These are phyloP conservation scores for Handroanthus guayacan DNA, from an alignment of 257 asterid species.

Conservation along the genomic window DNA sequence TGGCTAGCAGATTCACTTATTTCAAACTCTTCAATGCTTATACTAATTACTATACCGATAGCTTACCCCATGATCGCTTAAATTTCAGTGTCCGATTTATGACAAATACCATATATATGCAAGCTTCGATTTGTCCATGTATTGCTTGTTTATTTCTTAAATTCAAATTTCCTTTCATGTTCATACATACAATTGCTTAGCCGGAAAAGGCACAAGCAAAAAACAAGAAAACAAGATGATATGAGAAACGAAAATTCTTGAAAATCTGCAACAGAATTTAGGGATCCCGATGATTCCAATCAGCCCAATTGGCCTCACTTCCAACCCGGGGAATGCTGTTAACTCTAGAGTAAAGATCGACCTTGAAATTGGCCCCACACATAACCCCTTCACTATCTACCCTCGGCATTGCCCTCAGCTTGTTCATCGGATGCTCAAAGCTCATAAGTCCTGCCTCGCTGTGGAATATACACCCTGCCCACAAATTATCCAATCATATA, in stretches of 20 bases:
- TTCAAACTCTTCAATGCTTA: neutral
- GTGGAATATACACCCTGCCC: conserved; percentile 78
- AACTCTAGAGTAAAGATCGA: conserved; percentile 69
- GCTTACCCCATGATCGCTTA: neutral
- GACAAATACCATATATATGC: too few species aligned
- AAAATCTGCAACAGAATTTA: neutral
- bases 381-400: conserved; percentile 85
- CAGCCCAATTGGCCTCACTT: conserved; percentile 75
- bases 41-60: neutral
- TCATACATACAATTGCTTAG: neutral
- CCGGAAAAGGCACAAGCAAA: neutral
- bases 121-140: too few species aligned
- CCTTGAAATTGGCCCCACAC: conserved; percentile 87
- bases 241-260: neutral
- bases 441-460: conserved; percentile 85
- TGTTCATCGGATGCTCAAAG: conserved; percentile 89
- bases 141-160: neutral
- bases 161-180: neutral
- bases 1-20: neutral
- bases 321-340: conserved; percentile 91
- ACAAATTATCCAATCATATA: neutral
- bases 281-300: conserved; percentile 48
- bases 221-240: neutral
- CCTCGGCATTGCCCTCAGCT: conserved; percentile 79
- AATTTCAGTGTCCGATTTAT: neutral